Conservation (phyloP, 108 stramenopile species). For the Epithemia pelagica region DNA sequence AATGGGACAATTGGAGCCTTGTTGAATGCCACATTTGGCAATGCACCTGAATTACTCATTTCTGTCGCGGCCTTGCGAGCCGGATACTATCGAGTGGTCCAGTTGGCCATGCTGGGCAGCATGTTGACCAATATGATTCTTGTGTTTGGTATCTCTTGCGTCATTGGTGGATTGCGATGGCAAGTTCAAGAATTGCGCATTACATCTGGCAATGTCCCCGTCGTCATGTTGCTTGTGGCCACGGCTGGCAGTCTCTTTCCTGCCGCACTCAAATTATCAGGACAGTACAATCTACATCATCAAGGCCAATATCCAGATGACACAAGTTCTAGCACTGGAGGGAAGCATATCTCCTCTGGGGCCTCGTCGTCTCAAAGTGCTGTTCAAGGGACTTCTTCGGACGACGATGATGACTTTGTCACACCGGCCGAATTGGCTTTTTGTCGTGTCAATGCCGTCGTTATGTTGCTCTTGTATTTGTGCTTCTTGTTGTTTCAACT, state of each 20-base stretch:
- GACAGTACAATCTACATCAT: constrained; percentile 29
- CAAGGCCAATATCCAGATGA: background rate
- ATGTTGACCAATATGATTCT: constrained; percentile 85
- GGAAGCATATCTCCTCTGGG: background rate
- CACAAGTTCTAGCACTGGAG: background rate
- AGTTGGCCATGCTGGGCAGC: constrained; percentile 83
- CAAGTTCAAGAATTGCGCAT: constrained; percentile 81
- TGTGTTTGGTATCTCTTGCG: constrained; percentile 82
- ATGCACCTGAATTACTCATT: constrained; percentile 88
- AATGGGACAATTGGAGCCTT: constrained; percentile 90
- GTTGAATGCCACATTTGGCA: constrained; percentile 92
- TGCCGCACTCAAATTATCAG: constrained; percentile 59
- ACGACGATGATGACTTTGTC: constrained; percentile 34
- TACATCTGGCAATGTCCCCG: constrained; percentile 62
- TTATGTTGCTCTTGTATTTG: constrained; percentile 78
- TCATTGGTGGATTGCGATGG: constrained; percentile 81
- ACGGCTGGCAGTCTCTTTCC: constrained; percentile 70
- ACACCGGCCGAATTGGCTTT: constrained; percentile 52
- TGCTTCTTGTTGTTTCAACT: constrained; percentile 76
- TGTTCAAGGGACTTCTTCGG: background rate
- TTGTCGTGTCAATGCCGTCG: constrained; percentile 70
- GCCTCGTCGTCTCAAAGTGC: no score
- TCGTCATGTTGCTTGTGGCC: constrained; percentile 69
- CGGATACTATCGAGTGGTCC: constrained; percentile 84
- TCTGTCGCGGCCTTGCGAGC: constrained; percentile 76